These are phyloP conservation scores for Helianthus tuberosus DNA, from an alignment of 129 eudicot genomes.

Conservation along the genomic window DNA sequence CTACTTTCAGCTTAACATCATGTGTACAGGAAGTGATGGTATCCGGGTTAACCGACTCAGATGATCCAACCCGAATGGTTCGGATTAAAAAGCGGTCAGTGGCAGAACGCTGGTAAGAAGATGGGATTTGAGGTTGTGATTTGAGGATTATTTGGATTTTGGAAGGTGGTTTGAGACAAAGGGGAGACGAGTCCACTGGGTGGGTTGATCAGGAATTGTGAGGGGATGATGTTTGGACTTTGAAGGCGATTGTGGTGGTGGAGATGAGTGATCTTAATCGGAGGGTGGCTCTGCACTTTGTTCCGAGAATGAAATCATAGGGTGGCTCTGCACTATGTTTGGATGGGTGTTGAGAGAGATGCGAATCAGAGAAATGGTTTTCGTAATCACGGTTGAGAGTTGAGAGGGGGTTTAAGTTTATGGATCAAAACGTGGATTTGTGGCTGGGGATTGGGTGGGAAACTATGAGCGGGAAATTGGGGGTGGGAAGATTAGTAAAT, in stretches of 20 bases:
- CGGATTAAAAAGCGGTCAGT: conserved; percentile 66
- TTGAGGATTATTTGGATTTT: conserved; percentile 70
- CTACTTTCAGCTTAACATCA: conserved; percentile 68
- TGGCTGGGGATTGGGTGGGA: too few species aligned
- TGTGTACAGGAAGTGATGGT: conserved; percentile 23
- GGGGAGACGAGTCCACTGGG: conserved; percentile 72
- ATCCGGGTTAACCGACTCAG: conserved; percentile 38
- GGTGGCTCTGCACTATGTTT: too few species aligned
- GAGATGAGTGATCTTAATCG: conserved; percentile 51
- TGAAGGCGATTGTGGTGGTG: conserved; percentile 54
- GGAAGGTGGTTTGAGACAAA: conserved; percentile 60
- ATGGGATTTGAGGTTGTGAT: conserved; percentile 68
- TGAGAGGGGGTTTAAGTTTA: too few species aligned
- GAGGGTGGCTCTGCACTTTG: conserved; percentile 68
- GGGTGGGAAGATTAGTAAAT: too few species aligned
- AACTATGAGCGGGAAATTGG: too few species aligned
- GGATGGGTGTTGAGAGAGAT: too few species aligned
- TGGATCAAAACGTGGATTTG: too few species aligned
- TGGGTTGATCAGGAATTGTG: conserved; percentile 76
- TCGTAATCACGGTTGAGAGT: too few species aligned
- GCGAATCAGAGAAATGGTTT: too few species aligned
- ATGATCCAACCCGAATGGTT: conserved; percentile 38
- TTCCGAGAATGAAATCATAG: conserved; percentile 52
- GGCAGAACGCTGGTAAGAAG: conserved; percentile 57
- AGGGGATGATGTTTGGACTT: conserved; percentile 76